Conservation (phyloP, 1,139 yeast species). For the Pichia sp. region DNA sequence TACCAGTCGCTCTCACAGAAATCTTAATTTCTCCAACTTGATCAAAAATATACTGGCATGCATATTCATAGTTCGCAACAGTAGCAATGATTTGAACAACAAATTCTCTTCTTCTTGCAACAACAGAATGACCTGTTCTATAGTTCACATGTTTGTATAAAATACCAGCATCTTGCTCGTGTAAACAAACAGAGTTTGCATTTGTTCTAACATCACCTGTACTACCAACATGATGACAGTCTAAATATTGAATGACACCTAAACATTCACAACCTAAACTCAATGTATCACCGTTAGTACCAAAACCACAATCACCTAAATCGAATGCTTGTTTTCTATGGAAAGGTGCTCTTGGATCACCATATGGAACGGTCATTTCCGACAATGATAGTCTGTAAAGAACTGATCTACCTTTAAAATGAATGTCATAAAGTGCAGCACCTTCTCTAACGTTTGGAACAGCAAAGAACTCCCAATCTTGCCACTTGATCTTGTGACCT, state of each 20-base stretch:
- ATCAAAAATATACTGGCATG: slow-evolving; percentile 66
- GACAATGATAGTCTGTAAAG: slow-evolving; percentile 73
- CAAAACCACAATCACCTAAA: slow-evolving; percentile 88
- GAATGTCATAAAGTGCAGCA: slow-evolving; percentile 66
- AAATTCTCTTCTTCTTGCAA: slow-evolving; percentile 80
- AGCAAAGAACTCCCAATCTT: slow-evolving; percentile 83
- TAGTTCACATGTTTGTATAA: slow-evolving; percentile 80
- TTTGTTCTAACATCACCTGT: slow-evolving; percentile 59
- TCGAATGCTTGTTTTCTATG: slow-evolving; percentile 92
- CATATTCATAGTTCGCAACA: slow-evolving; percentile 86
- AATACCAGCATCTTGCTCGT: slow-evolving; percentile 81
- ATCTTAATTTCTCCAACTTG: slow-evolving; percentile 80
- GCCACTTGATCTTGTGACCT: slow-evolving; percentile 70
- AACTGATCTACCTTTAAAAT: slow-evolving; percentile 74
- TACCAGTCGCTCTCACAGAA: slow-evolving; percentile 87
- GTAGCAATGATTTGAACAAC: slow-evolving; percentile 83
- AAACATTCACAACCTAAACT: slow-evolving; percentile 83
- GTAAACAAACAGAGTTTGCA: slow-evolving; percentile 79
- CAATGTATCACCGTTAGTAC: slow-evolving; percentile 68
- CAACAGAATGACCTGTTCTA: slow-evolving; percentile 66
- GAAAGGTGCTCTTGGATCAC: slow-evolving; percentile 84
- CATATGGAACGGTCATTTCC: slow-evolving; percentile 92
- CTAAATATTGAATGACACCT: slow-evolving; percentile 77
- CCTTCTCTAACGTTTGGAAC: slow-evolving; percentile 79
- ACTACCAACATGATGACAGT: slow-evolving; percentile 52